Conservation (phyloP, 208 protist species). For the Phytomonas sp. region DNA sequence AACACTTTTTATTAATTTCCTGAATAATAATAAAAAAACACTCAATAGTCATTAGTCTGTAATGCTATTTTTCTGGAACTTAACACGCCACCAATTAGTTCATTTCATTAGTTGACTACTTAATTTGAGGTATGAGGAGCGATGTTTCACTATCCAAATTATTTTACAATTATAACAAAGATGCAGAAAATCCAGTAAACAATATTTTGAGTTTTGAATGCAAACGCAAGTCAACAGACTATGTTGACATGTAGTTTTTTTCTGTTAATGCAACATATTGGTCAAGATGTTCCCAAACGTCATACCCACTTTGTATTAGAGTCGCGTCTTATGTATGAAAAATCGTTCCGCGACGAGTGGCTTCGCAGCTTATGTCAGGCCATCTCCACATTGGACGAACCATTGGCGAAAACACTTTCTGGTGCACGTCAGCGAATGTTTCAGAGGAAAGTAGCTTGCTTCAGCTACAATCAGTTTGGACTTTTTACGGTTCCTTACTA, state of each 20-base stretch:
- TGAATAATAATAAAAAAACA: neutral
- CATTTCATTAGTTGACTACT: neutral
- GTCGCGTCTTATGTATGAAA: slow-evolving; percentile 84
- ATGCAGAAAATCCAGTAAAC: slow-evolving; percentile 21
- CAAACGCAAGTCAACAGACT: neutral
- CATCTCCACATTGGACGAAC: slow-evolving; percentile 66
- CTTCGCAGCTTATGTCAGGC: slow-evolving; percentile 75
- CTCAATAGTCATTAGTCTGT: neutral
- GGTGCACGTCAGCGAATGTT: slow-evolving; percentile 67
- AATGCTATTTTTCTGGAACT: neutral
- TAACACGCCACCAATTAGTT: neutral
- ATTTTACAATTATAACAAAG: slow-evolving; percentile 17
- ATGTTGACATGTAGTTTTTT: slow-evolving; percentile 35
- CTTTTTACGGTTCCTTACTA: slow-evolving; percentile 79
- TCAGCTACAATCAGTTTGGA: slow-evolving; percentile 88
- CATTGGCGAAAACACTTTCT: slow-evolving; percentile 64
- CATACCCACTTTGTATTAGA: slow-evolving; percentile 85
- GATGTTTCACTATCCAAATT: neutral
- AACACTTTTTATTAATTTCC: neutral
- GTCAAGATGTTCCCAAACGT: slow-evolving; percentile 78
- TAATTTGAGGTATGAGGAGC: neutral
- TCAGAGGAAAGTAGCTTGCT: slow-evolving; percentile 81
- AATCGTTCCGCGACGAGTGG: slow-evolving; percentile 89
- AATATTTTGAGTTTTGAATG: slow-evolving; percentile 11
- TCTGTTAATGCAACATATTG: slow-evolving; percentile 72